Base-by-base conservation (phyloP, 352 stramenopile genomes). In the Phytophthora fragariaefolia region DNA sequence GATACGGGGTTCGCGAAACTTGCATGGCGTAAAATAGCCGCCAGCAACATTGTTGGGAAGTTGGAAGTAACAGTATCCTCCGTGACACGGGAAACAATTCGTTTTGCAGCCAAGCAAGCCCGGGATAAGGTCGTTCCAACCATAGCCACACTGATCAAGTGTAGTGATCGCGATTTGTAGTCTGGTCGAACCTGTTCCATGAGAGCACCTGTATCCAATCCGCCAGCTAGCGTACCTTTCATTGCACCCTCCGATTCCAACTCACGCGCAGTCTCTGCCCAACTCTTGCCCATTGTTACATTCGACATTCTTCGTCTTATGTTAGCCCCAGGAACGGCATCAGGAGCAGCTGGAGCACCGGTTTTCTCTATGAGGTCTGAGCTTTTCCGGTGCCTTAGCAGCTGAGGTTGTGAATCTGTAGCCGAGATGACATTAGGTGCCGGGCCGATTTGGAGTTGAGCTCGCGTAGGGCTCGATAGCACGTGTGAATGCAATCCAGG, bases 41-140 rank as follows among this genome's bases (percentile, higher is more conserved):
- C 84, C 0, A 92, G 32, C 6, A 91, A 15, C 6, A 70, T 26
- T 0, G 80, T 87, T 0, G 84, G 77, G 45, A 91, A 83, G 6
- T 23, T 26, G 0, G 43, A 53, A 6, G 63, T 47, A 20, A 18
- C 48, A 6, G 61, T 20, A 8, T 87, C 69, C 0, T 83, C 75
- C 0, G 69, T 73, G 12, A 90, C 30, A 1, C 82, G 82, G 23
- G 61, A 81, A 12, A 88, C 58, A 2, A 90, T 64, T 0, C 77
- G 76, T 26, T 77, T 88, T 10, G 69, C 72, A 15, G 68, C 49
- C 7, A 79, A 46, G 26, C 75, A 74, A 0, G 61, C 72, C 8
- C 68, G 56, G 3, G 60, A 66, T 12, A 87, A 54, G 0, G 63
- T 74, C 22, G 62, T 77, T 1, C 47, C 63, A 9, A 46, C 36